Evolutionary conservation across 768 basidiomycete species (phyloP).

Genomic region (Coprinopsis sp.): DNA sequence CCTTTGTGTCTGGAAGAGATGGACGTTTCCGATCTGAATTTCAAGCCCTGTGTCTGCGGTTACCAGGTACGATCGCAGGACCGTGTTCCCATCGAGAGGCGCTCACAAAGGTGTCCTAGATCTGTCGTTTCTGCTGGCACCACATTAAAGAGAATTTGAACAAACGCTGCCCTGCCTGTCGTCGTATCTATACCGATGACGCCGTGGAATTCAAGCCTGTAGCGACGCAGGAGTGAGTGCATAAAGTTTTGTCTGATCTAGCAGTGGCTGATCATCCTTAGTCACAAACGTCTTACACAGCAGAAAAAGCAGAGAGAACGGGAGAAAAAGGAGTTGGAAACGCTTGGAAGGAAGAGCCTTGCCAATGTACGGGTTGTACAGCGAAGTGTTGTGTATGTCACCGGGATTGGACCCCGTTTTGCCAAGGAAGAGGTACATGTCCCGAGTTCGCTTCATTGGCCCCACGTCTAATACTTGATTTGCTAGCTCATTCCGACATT

Average conservation of each 20-base stretch:
- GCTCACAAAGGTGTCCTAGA: slow-evolving; percentile 44
- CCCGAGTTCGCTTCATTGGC: slow-evolving; percentile 4
- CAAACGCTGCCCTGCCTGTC: slow-evolving; percentile 93
- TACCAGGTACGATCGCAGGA: slow-evolving; percentile 66
- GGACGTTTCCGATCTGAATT: slow-evolving; percentile 98
- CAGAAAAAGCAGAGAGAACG: slow-evolving; percentile 94
- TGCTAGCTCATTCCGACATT: slow-evolving; percentile 82
- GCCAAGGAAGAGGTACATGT: slow-evolving; percentile 89
- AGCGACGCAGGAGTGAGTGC: slow-evolving; percentile 87
- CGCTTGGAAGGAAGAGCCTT: slow-evolving; percentile 76
- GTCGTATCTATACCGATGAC: slow-evolving; percentile 89
- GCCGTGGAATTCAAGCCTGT: slow-evolving; percentile 94
- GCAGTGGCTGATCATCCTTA: slow-evolving; percentile 26
- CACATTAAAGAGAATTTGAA: slow-evolving; percentile 97
- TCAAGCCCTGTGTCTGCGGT: slow-evolving; percentile 98
- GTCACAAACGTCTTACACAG: slow-evolving; percentile 91
- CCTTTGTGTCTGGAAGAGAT: slow-evolving; percentile 98
- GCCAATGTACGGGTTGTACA: slow-evolving; percentile 96
- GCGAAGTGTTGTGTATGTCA: slow-evolving; percentile 92
- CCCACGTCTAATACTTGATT: slow-evolving; percentile 6
- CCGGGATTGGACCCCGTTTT: slow-evolving; percentile 90
- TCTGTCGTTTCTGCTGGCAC: slow-evolving; percentile 99
- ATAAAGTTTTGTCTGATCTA: slow-evolving; percentile 14
- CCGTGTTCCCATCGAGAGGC: slow-evolving; percentile 1
- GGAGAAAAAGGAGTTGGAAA: slow-evolving; percentile 91